Base-by-base conservation (phyloP, 331 rosid genomes). In the Malus hybrid region DNA sequence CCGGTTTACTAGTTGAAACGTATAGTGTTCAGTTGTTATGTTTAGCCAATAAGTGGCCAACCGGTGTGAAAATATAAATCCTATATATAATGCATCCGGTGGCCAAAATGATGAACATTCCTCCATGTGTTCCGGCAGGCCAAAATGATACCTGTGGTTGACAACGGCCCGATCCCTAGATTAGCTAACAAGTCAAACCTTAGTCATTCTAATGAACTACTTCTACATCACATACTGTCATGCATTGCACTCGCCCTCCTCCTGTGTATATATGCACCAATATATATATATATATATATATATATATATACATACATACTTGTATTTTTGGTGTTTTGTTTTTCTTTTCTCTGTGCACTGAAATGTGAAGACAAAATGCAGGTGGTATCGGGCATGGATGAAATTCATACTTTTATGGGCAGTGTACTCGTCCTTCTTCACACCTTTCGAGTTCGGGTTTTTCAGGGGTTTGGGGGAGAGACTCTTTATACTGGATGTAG, bases 391-490 rank as follows among this genome's bases (percentile, higher is more conserved):
- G 19, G 77, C 79, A 68, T 95, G 99, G 99, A 82, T 73, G 55
- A 85, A 89, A 34, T 86, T 95, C 93, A 95, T 95, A 83, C 83
- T 95, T 69, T 2, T 88, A 74, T 95, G 99, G 99, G 99, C 99
- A 79, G 73, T 95, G 67, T 95, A 95, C 82, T 95, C 99, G 28
- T 95, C 99, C 50, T 90, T 92, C 92, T 95, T 95, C 88, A 95
- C 99, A 20, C 99, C 99, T 52, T 66, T 95, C 93, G 99, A 95
- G 83, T 92, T 95, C 36, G 99, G 93, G 28, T 95, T 95, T 69
- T 92, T 90, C 76, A 86, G 98, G 72, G 99, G 99, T 29, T 72
- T 95, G 4, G 85, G 87, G 1, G 80, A 89, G 79, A 83, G 85
- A 66, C 90, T 95, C 60, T 95, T 88, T 39, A 64, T 89, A 46